Evolutionary conservation across 768 basidiomycete genomes (phyloP).

Genomic region (Mycena albidolilacea): DNA sequence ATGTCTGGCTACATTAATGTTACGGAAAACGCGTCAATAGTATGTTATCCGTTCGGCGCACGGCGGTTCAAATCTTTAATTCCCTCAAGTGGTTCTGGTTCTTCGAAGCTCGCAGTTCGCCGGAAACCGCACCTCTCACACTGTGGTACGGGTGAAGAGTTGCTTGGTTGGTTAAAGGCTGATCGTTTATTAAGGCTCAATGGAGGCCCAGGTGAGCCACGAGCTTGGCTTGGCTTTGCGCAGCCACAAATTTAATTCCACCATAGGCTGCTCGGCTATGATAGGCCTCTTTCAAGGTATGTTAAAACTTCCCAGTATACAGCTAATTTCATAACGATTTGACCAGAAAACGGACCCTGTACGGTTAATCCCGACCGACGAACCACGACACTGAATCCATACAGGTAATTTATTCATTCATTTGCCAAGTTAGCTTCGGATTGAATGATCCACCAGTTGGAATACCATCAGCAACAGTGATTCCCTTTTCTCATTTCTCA

Average conservation of each 20-base stretch:
- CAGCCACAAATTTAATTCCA: not conserved
- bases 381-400: conserved; percentile 59
- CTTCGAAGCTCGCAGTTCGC: conserved; percentile 62
- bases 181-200: conserved; percentile 41
- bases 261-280: conserved; percentile 53
- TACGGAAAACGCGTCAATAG: conserved; percentile 72
- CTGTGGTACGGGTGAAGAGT: conserved; percentile 52
- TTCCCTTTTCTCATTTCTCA: conserved; percentile 59
- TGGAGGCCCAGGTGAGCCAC: conserved; percentile 48
- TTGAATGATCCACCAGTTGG: conserved; percentile 51
- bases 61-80: not conserved
- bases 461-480: conserved; percentile 65
- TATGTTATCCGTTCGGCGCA: conserved; percentile 40
- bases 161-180: conserved; percentile 14
- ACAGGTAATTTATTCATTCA: conserved; percentile 50
- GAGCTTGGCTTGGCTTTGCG: not conserved
- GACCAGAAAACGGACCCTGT: conserved; percentile 63
- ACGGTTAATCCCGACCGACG: conserved; percentile 54
- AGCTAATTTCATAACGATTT: not conserved
- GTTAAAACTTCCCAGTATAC: not conserved
- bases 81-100: conserved; percentile 65
- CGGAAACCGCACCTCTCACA: conserved; percentile 63
- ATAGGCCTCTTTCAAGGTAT: conserved; percentile 48
- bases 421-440: not conserved
- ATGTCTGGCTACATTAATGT: conserved; percentile 76